Evolutionary conservation across 805 yeast genomes (phyloP).

Genomic region (Phaffomyces thermotolerans): DNA sequence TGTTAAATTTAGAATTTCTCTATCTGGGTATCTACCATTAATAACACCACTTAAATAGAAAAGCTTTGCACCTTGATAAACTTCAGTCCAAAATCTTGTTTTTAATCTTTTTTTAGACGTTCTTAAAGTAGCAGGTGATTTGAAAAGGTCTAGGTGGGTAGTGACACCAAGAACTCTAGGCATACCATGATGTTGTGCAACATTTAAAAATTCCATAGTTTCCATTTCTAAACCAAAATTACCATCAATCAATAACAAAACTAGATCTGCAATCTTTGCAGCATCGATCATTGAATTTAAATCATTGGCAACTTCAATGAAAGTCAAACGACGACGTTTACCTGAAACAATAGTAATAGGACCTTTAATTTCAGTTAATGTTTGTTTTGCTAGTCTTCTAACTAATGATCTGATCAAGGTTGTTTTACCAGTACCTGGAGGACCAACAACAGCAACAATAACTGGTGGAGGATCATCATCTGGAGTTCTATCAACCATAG

Average conservation of each 20-base stretch:
- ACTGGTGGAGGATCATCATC: constrained; percentile 98
- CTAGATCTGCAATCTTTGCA: constrained; percentile 92
- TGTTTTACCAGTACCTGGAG: constrained; percentile 97
- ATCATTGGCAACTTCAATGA: constrained; percentile 89
- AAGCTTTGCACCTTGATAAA: constrained; percentile 94
- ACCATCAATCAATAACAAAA: constrained; percentile 85
- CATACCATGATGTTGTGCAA: constrained; percentile 98
- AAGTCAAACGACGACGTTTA: constrained; percentile 84
- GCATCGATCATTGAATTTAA: constrained; percentile 93
- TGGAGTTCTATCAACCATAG: constrained; percentile 95
- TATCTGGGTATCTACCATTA: constrained; percentile 95
- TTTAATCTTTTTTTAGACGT: constrained; percentile 88
- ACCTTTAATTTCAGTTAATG: constrained; percentile 81
- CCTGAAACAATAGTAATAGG: constrained; percentile 97
- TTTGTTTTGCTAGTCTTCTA: constrained; percentile 79
- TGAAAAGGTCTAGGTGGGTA: constrained; percentile 92
- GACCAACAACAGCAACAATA: constrained; percentile 94
- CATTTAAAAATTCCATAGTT: constrained; percentile 95
- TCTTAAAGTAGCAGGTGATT: constrained; percentile 79
- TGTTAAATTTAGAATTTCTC: constrained; percentile 86
- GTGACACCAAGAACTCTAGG: constrained; percentile 94
- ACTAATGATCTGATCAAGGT: constrained; percentile 86
- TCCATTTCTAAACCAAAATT: constrained; percentile 99
- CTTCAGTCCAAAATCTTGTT: constrained; percentile 98
- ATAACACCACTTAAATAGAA: constrained; percentile 92